Base-by-base conservation (phyloP, 371 early-diverging fungal genomes). In the Umbelopsis sp. region DNA sequence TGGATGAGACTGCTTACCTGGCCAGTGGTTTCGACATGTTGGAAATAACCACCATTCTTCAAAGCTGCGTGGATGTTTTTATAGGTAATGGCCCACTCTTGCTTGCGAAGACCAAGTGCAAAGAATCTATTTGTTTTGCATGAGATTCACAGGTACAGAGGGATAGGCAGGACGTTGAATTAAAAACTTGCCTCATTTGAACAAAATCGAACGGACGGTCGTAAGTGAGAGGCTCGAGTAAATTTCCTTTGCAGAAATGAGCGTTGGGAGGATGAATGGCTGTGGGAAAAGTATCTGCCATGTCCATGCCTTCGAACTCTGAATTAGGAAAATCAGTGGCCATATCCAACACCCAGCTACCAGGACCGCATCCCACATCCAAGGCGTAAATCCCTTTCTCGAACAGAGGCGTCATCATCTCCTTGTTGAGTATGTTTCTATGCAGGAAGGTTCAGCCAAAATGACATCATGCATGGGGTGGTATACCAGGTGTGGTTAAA, bases 121-220 rank as follows among this genome's bases (percentile, higher is more conserved):
- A 87, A 81, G 38, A 88, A 74, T 22, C 89, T 67, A 38, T 2
- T n/a, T 14, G 20, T 22, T 12, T 18, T 4, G 20, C 0, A 22
- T 64, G 44, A 64, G 65, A 18, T 41, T 41, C 16, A 44, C 37
- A 48, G 11, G 52, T 25, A 25, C 14, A 11, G 25, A 52, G 22
- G 22, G 22, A 22, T 52, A 22, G 35, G 29, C 0, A 35, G 16
- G 18, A 35, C 18, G 37, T 3, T 18, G 32, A 41, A 12, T 41
- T 41, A 7, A 38, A 57, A 57, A 18, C 65, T 70, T 67, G 71
- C 41, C 77, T 73, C 51, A 86, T 72, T 67, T 87, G 77, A 20
- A 88, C 79, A 70, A 86, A 82, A 67, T 89, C 89, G 73, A 89
- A 89, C 0, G 84, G 78, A 45, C 85, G 74, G 67, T 88, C 86